phyloP scores from a whole-genome alignment of 2,329 filamentous ascomycete genomes.

The Simplicillium aogashimaense region DNA sequence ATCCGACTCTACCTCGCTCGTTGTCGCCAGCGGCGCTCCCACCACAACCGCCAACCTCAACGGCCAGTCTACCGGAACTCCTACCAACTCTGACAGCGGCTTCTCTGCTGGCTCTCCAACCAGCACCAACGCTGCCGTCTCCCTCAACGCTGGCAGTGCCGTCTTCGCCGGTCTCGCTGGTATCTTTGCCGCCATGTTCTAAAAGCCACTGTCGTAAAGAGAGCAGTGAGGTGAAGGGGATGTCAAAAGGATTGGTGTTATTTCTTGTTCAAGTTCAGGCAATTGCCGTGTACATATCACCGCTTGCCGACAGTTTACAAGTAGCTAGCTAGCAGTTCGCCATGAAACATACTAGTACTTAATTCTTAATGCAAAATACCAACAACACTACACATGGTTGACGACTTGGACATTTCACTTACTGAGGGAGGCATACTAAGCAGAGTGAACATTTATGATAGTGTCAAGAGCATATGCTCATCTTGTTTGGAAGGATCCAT shows the following conservation, averaged over 20 bases:
- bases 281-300: too few relatives aligned
- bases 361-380: background rate
- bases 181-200: slow-evolving; percentile 26
- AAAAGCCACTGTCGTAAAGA: slow-evolving; percentile 7
- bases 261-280: too few relatives aligned
- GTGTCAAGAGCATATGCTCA: too few relatives aligned
- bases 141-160: slow-evolving; percentile 20
- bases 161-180: slow-evolving; percentile 25
- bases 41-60: slow-evolving; percentile 12
- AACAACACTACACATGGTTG: too few relatives aligned
- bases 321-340: background rate
- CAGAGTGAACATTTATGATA: too few relatives aligned
- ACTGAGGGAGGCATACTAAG: too few relatives aligned
- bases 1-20: slow-evolving; percentile 12
- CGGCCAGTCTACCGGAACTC: slow-evolving; percentile 9
- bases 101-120: slow-evolving; percentile 10
- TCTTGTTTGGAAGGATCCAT: too few relatives aligned
- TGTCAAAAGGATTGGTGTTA: too few relatives aligned
- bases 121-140: slow-evolving; percentile 15
- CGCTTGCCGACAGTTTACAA: background rate
- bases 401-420: too few relatives aligned
- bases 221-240: too few relatives aligned
- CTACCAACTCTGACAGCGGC: slow-evolving; percentile 10
- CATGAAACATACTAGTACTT: background rate
- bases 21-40: slow-evolving; percentile 8